Conservation (phyloP, 441 rosid species). For the Corymbia citriodora region DNA sequence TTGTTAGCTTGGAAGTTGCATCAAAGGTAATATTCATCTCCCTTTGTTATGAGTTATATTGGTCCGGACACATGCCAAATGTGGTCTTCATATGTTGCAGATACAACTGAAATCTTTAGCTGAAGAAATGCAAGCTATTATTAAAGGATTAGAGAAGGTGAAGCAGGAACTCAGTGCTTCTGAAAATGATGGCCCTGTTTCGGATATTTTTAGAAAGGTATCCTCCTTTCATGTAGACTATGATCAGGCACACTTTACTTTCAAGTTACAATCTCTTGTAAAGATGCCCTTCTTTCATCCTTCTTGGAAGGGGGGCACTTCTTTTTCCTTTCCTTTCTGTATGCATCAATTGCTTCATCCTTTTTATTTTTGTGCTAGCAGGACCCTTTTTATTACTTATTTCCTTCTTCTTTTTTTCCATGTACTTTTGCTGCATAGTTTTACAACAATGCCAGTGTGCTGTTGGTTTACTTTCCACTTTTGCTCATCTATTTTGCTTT, state of each 20-base stretch:
- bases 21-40: slow-evolving; percentile 50
- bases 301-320: background rate
- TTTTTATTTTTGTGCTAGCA: background rate
- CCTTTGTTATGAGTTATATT: slow-evolving; percentile 3
- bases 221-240: background rate
- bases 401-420: background rate
- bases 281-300: background rate
- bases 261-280: background rate
- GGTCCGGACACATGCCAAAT: background rate
- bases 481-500: background rate
- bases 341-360: background rate
- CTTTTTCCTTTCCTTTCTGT: background rate
- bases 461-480: background rate
- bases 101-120: slow-evolving; percentile 95
- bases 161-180: slow-evolving; percentile 85
- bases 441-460: background rate
- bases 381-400: background rate
- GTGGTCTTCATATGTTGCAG: slow-evolving; percentile 33
- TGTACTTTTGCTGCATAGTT: background rate
- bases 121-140: slow-evolving; percentile 99
- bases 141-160: slow-evolving; percentile 91
- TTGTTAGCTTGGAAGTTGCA: slow-evolving; percentile 78
- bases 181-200: slow-evolving; percentile 95
- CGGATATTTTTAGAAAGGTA: slow-evolving; percentile 87
- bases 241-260: background rate